phyloP scores from a whole-genome alignment of 163 green algal genomes.

The Prototheca stagnorum region DNA sequence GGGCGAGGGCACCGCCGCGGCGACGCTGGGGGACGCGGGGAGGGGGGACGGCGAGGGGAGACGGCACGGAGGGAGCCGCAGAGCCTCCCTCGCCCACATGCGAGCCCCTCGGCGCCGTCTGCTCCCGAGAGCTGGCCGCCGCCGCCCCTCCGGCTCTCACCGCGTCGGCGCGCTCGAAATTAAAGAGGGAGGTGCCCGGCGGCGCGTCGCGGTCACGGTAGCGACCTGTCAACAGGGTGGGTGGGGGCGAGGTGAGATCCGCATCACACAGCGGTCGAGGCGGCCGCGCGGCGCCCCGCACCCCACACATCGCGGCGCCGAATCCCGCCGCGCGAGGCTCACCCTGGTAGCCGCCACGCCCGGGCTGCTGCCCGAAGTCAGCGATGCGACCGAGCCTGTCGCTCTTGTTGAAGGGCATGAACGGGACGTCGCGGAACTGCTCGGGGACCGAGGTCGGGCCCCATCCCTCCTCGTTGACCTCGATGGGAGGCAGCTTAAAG shows the following conservation, averaged over 20 bases:
- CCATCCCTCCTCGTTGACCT: constrained; percentile 80
- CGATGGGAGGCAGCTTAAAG: constrained; percentile 54
- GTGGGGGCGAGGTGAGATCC: not conserved
- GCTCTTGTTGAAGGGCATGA: constrained; percentile 82
- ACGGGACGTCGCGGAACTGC: constrained; percentile 72
- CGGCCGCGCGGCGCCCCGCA: no score
- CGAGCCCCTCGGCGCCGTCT: no score
- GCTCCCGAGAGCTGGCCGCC: no score
- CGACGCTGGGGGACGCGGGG: no score
- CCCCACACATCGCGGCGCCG: no score
- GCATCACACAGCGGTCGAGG: no score
- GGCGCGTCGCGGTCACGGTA: constrained; percentile 32
- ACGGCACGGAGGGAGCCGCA: no score
- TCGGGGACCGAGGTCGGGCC: constrained; percentile 64
- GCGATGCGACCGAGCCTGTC: constrained; percentile 72
- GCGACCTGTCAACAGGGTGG: constrained; percentile 22
- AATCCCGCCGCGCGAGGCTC: not conserved
- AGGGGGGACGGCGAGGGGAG: no score
- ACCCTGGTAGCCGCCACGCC: constrained; percentile 6
- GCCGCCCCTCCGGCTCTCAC: no score
- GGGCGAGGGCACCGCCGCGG: no score
- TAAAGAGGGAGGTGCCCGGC: constrained; percentile 66
- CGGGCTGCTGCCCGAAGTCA: constrained; percentile 23
- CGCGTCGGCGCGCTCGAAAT: constrained; percentile 85
- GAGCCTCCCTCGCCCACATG: no score